phyloP scores from a whole-genome alignment of 164 flowering plant species.

The Umbellularia californica region DNA sequence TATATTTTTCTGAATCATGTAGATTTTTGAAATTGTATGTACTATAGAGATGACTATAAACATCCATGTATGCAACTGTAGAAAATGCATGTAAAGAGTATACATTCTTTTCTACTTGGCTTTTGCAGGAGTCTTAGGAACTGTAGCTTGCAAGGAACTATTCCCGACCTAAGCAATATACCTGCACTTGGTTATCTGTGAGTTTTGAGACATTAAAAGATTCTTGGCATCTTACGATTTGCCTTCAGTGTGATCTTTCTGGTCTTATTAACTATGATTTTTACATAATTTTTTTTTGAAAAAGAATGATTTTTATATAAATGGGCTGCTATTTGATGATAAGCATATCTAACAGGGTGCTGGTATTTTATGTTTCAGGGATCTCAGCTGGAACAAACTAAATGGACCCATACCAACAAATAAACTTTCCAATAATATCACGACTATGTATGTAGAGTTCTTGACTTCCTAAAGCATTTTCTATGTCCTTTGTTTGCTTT shows the following conservation, averaged over 20 bases:
- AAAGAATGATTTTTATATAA: background rate
- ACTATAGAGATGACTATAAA: no score
- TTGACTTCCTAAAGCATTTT: background rate
- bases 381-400: slow-evolving; percentile 69
- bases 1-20: no score
- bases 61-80: no score
- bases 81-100: background rate
- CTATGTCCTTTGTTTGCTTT: background rate
- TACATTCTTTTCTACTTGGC: background rate
- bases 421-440: slow-evolving; percentile 49
- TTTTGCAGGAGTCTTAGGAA: slow-evolving; percentile 73
- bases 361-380: slow-evolving; percentile 39
- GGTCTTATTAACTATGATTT: no score
- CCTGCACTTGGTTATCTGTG: slow-evolving; percentile 60
- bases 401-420: slow-evolving; percentile 55
- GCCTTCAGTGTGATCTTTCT: background rate
- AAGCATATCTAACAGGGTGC: background rate
- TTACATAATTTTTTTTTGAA: no score
- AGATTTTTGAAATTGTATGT: no score
- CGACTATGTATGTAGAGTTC: slow-evolving; percentile 59
- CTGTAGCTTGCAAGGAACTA: slow-evolving; percentile 65
- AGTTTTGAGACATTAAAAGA: slow-evolving; percentile 18
- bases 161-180: slow-evolving; percentile 67
- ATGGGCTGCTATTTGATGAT: background rate
- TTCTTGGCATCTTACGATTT: background rate